A percentile compares a stretch with the other conserved stretches of the same genome.
phyloP scores from a whole-genome alignment of 2,329 filamentous ascomycete species.

The Coniochaeta sp. region DNA sequence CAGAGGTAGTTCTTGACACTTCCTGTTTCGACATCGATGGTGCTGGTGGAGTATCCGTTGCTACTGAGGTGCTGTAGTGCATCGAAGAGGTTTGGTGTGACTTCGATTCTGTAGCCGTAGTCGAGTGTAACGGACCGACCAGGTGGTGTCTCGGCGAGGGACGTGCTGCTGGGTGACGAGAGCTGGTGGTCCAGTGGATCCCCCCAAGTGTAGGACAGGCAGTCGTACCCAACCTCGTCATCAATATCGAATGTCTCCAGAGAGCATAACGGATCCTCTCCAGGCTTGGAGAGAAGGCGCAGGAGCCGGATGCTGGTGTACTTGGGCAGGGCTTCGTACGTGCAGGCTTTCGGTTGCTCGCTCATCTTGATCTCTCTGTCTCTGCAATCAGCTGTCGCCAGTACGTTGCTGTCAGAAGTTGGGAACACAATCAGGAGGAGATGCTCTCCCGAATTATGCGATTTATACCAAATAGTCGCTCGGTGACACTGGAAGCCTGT shows the following conservation, averaged over 20 bases:
- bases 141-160: not conserved
- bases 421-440: not conserved
- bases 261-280: not conserved
- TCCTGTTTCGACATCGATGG: not conserved
- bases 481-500: not conserved
- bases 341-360: not conserved
- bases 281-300: not conserved
- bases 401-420: not conserved
- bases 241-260: not conserved
- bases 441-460: not conserved
- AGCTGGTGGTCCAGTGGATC: not conserved
- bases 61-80: not conserved
- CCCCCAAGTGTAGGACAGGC: not conserved
- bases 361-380: not conserved
- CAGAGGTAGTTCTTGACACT: conserved; percentile 12
- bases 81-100: not conserved
- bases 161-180: not conserved
- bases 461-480: not conserved
- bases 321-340: not conserved
- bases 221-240: not conserved
- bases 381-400: not conserved
- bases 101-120: not conserved
- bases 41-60: not conserved
- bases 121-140: not conserved
- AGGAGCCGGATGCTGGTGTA: not conserved